A percentile compares a stretch with the other conserved stretches of the same genome.
phyloP scores from a whole-genome alignment of 768 basidiomycete genomes.

The Leccinum aurantiacum region DNA sequence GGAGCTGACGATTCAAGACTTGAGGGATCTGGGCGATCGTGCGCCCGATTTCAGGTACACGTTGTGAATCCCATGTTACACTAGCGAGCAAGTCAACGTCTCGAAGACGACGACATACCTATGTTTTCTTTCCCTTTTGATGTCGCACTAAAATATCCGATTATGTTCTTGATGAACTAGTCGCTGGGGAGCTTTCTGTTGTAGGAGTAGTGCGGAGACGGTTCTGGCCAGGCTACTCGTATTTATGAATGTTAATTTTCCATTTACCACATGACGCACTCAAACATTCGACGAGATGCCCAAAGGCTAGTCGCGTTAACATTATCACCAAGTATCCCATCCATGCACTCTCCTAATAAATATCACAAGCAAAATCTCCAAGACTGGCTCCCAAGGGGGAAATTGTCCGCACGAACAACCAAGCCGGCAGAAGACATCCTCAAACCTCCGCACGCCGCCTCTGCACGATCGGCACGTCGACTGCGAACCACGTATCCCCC shows the following conservation, averaged over 20 bases:
- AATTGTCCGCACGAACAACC: background rate
- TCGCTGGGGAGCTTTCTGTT: background rate
- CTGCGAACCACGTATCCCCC: background rate
- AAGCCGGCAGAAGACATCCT: background rate
- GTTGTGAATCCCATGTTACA: slow-evolving; percentile 25
- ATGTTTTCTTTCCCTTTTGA: background rate
- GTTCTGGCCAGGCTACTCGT: background rate
- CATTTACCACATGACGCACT: background rate
- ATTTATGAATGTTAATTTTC: no score
- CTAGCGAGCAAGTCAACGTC: background rate
- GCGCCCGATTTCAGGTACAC: slow-evolving; percentile 66
- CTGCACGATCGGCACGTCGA: background rate
- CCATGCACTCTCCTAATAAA: background rate
- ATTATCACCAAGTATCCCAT: background rate
- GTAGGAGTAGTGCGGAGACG: background rate
- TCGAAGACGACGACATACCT: background rate
- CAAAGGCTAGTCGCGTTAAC: background rate
- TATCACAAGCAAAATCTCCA: background rate
- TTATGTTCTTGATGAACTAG: background rate
- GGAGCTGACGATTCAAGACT: slow-evolving; percentile 14
- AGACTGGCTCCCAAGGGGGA: background rate
- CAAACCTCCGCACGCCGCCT: background rate
- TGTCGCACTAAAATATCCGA: background rate
- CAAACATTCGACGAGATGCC: background rate
- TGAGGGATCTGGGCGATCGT: slow-evolving; percentile 51